Evolutionary conservation across 345 rosid species (phyloP), one percentile per base, ranked within the genome.

Genomic region (Erysimum cheiranthoides): DNA sequence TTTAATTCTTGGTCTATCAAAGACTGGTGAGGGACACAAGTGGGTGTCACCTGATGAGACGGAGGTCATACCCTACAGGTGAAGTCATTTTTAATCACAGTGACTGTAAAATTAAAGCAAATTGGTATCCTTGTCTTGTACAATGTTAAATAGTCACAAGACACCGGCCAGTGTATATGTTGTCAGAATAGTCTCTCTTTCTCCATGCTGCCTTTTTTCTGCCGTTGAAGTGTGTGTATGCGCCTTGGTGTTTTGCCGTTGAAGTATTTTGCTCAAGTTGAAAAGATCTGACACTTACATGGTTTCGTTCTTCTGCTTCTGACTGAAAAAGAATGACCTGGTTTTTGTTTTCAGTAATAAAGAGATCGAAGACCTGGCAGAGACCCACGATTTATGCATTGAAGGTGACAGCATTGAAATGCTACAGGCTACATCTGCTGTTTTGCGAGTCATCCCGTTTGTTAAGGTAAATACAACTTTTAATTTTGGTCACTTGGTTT

Each of bases 321-420:
- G 53, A 54, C 80, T 78, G 54, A 77, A 16, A 74, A 58, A 47
- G 13, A 47, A 71, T 70, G 65, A 42, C 54, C 61, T 78, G 13
- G 3, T 42, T 79, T 43, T 70, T 82, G 28, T 73, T 67, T 78
- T 74, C 90, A 96, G 98, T 70, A 91, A 84, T 51, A 87, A 88
- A 74, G 96, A 89, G 67, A 92, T 90, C 51, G 93, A 84, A 71
- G 76, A 73, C 61, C 85, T 96, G 35, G 84, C 96, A 2, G 96
- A 91, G 76, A 85, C 87, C 54, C 88, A 87, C 79, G 99, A 96
- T 85, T 92, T 96, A 70, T 96, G 98, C 81, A 85, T 96, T 79
- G 96, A 95, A 64, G 99, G 99, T 75, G 99, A 96, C 84, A 89
- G 91, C 85, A 79, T 96, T n/a, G 99, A 85, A 76, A 91, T 96